Evolutionary conservation across 805 yeast genomes (phyloP).

Genomic region (Diddensiella santjacobensis): DNA sequence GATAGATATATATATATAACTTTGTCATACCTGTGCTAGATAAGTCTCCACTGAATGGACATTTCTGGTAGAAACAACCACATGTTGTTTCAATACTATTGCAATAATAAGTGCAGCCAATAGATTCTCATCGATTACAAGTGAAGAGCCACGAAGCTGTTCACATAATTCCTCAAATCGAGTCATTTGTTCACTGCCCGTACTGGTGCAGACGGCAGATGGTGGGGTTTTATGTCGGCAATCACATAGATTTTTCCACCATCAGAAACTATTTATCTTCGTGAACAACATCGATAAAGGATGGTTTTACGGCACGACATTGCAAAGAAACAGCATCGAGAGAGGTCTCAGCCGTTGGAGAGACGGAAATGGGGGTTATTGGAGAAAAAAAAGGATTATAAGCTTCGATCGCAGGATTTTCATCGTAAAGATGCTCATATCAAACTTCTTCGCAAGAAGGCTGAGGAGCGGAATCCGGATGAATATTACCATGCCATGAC

Average conservation of each 20-base stretch:
- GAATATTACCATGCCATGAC: constrained; percentile 96
- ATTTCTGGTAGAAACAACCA: constrained; percentile 13
- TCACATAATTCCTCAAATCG: constrained; percentile 16
- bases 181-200: constrained; percentile 5
- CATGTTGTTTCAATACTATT: constrained; percentile 6
- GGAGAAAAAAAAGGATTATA: constrained; percentile 89
- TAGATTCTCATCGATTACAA: constrained; percentile 16
- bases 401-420: constrained; percentile 60
- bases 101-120: constrained; percentile 17
- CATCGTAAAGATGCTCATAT: constrained; percentile 58
- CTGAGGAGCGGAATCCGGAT: constrained; percentile 77
- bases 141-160: constrained; percentile 1
- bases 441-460: constrained; percentile 70
- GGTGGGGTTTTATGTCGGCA: no score
- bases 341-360: constrained; percentile 79
- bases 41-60: neutral
- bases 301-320: constrained; percentile 56
- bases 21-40: neutral
- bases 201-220: no score
- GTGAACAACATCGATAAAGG: neutral
- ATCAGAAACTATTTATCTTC: neutral
- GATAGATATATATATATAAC: no score
- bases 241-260: neutral
- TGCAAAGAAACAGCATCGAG: constrained; percentile 94
- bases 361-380: constrained; percentile 76